Percentiles rank a stretch among this genome's conserved stretches.
phyloP scores from a whole-genome alignment of 306 rosid genomes.

The Calophaca sinica region DNA sequence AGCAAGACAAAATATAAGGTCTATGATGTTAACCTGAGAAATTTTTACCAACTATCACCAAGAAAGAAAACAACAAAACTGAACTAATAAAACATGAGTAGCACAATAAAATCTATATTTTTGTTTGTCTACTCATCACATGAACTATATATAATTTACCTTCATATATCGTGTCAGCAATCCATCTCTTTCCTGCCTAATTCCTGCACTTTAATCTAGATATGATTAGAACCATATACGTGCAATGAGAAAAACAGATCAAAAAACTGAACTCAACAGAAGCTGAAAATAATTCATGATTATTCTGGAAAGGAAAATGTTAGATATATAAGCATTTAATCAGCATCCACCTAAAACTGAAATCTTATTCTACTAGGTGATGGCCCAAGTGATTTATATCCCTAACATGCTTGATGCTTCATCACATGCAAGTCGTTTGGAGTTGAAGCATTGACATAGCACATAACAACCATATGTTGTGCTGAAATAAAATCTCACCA shows the following conservation, averaged over 20 bases:
- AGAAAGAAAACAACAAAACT: conserved; percentile 28
- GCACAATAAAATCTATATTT: conserved; percentile 13
- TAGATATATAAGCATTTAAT: neutral
- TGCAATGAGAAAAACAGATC: conserved; percentile 5
- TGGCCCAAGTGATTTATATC: neutral
- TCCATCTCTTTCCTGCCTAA: conserved; percentile 65
- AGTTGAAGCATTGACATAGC: conserved; percentile 21
- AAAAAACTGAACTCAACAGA: conserved; percentile 29
- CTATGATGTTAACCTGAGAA: conserved; percentile 21
- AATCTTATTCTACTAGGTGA: conserved; percentile 27
- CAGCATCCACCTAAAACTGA: conserved; percentile 23
- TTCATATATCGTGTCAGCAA: conserved; percentile 85
- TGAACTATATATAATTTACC: conserved; percentile 55
- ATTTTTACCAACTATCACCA: conserved; percentile 23
- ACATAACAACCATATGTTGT: neutral
- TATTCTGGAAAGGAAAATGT: conserved; percentile 24
- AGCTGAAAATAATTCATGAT: conserved; percentile 19
- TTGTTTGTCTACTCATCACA: conserved; percentile 3
- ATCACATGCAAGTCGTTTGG: neutral
- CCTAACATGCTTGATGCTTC: conserved; percentile 34
- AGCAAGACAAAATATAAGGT: conserved; percentile 33
- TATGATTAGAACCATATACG: conserved; percentile 52
- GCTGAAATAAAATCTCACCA: conserved; percentile 33
- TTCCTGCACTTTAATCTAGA: conserved; percentile 58
- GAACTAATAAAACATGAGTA: conserved; percentile 30